Base-by-base conservation (phyloP, 2,329 filamentous ascomycete genomes). In the Neofusicoccum sp. region DNA sequence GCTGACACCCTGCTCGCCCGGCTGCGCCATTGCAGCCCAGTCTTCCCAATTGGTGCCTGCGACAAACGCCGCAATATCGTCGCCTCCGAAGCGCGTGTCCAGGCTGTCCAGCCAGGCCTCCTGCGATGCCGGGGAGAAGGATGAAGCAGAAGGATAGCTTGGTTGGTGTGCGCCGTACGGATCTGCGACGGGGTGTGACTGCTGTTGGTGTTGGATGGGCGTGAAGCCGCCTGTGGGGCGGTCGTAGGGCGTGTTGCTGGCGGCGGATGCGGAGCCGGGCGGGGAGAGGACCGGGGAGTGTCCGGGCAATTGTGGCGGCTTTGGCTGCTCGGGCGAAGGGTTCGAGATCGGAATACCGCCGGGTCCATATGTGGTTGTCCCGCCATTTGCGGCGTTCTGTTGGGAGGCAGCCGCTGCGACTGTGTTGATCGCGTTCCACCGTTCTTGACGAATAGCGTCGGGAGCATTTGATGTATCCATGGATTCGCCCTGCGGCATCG, bases 341-440 rank as follows among this genome's bases (percentile, higher is more conserved):
- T 60, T 60, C 12, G 58, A 60, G 41, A 60, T 53, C 38, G 48
- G 48, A 41, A 60, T 60, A 16, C 58, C 47, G 31, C 58, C 58
- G 31, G 58, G 58, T 16, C 58, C 58, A 48, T 53, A 60, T 16
- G 58, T 49, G 20, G 57, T 26, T 26, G 43, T 60, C 20, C 26
- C 36, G 38, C 47, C 48, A 45, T 53, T 51, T 12, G 47, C 38
- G 31, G 40, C 41, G 33, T 60, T 43, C 58, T 66, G 4, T 56
- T 65, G 3, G 65, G 63, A 20, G 65, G 65, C 61, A n/a, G 63
- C 54, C 33, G 70, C 67, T 11, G 70, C 70, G 63, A 65, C 43
- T 48, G 63, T 61, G 68, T 76, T 76, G 66, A 77, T 76, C 11
- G 75, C 74, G 51, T 73, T 76, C 75, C 74, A 77, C 3, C 71